Percentiles rank a stretch among this genome's conserved stretches.
Evolutionary conservation across 495 filamentous ascomycete genomes (phyloP).

Genomic region (Penicillium angulare): DNA sequence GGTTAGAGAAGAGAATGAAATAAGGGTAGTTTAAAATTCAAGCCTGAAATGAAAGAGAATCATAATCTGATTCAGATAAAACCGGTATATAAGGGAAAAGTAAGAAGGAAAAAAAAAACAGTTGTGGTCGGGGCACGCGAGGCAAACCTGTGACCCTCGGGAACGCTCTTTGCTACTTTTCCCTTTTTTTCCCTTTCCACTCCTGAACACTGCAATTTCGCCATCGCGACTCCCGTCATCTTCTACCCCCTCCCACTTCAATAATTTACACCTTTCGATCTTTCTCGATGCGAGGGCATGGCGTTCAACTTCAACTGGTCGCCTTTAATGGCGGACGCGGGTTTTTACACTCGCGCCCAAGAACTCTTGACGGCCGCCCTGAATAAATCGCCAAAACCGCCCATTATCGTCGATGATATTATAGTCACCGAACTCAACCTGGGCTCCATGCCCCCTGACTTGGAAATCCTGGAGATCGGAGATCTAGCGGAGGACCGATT

Average conservation of each 20-base stretch:
- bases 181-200: slow-evolving; percentile 1
- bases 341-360: slow-evolving; percentile 84
- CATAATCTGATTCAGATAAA: too few species aligned
- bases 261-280: neutral
- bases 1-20: neutral
- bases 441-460: slow-evolving; percentile 82
- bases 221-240: too few species aligned
- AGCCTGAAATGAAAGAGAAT: too few species aligned
- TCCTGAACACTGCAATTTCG: slow-evolving; percentile 6
- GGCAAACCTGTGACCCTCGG: slow-evolving; percentile 1
- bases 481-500: slow-evolving; percentile 97
- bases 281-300: slow-evolving; percentile 57
- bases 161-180: neutral
- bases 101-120: neutral
- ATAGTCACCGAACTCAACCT: slow-evolving; percentile 97
- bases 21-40: too few species aligned
- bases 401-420: slow-evolving; percentile 99
- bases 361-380: slow-evolving; percentile 92
- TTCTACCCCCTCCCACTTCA: neutral
- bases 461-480: slow-evolving; percentile 96
- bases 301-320: slow-evolving; percentile 99
- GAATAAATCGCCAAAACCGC: slow-evolving; percentile 97
- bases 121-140: neutral
- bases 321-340: slow-evolving; percentile 90
- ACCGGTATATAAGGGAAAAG: too few species aligned